A percentile compares a stretch with the other conserved stretches of the same genome.
phyloP scores from a whole-genome alignment of 768 basidiomycete species.

The Coprinopsis marcescibilis region DNA sequence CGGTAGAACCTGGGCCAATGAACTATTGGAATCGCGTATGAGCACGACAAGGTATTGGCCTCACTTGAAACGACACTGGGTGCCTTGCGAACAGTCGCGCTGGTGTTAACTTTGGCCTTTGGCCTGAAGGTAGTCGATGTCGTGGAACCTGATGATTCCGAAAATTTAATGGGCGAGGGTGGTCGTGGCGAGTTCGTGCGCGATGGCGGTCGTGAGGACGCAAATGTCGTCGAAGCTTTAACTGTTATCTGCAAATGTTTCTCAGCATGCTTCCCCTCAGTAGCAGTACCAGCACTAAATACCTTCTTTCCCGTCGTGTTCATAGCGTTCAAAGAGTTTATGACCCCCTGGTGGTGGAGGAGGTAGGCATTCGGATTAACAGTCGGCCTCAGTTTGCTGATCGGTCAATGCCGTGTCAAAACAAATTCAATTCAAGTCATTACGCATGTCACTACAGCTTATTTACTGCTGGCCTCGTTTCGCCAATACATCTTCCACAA shows the following conservation, averaged over 20 bases:
- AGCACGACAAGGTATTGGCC: neutral
- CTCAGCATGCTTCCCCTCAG: slow-evolving; percentile 4
- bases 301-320: slow-evolving; percentile 10
- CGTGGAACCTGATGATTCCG: slow-evolving; percentile 18
- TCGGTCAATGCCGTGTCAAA: slow-evolving; percentile 9
- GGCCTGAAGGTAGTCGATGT: slow-evolving; percentile 31
- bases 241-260: slow-evolving; percentile 44
- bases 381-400: neutral
- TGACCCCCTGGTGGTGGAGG: slow-evolving; percentile 2
- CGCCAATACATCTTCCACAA: slow-evolving; percentile 49
- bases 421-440: slow-evolving; percentile 11
- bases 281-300: neutral
- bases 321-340: slow-evolving; percentile 1
- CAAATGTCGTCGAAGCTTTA: slow-evolving; percentile 36
- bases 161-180: slow-evolving; percentile 32
- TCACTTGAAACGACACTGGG: slow-evolving; percentile 9
- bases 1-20: slow-evolving; percentile 9
- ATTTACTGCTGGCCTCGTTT: slow-evolving; percentile 34
- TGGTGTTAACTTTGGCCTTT: slow-evolving; percentile 59
- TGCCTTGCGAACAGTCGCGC: slow-evolving; percentile 34
- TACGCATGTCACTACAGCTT: slow-evolving; percentile 1
- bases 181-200: slow-evolving; percentile 36
- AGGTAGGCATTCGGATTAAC: neutral
- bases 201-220: slow-evolving; percentile 23
- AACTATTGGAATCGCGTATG: slow-evolving; percentile 2